Evolutionary conservation across 148 eudicot genomes (phyloP).

Genomic region (Chenopodium quinoa): DNA sequence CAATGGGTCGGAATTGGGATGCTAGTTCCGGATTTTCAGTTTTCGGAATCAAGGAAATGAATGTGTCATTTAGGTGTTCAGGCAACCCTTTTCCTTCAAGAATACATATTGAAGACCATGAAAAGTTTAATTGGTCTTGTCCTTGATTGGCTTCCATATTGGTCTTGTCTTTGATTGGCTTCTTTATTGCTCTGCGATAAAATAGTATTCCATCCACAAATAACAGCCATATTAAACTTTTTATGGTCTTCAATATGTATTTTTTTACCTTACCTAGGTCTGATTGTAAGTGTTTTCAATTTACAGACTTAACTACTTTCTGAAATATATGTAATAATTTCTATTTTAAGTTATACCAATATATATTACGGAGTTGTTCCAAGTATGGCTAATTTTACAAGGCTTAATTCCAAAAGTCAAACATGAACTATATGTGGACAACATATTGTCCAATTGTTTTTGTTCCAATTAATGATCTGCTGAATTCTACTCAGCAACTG

Average conservation of each 20-base stretch:
- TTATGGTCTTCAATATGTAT: background rate
- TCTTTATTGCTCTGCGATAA: too few relatives aligned
- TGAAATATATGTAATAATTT: background rate
- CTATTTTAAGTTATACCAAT: background rate
- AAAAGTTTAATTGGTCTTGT: too few relatives aligned
- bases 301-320: background rate
- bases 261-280: background rate
- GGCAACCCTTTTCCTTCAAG: too few relatives aligned
- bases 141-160: too few relatives aligned
- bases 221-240: background rate
- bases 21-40: too few relatives aligned
- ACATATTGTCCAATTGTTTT: background rate
- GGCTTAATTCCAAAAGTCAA: background rate
- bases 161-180: background rate
- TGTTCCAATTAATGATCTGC: background rate
- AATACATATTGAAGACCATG: too few relatives aligned
- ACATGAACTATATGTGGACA: background rate
- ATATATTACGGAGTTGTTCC: background rate
- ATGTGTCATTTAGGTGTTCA: too few relatives aligned
- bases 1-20: too few relatives aligned
- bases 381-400: background rate
- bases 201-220: too few relatives aligned
- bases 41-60: too few relatives aligned
- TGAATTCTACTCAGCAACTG: background rate
- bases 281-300: background rate